Conservation (phyloP, 1,284 basidiomycete genomes). For the Ustilago nuda region DNA sequence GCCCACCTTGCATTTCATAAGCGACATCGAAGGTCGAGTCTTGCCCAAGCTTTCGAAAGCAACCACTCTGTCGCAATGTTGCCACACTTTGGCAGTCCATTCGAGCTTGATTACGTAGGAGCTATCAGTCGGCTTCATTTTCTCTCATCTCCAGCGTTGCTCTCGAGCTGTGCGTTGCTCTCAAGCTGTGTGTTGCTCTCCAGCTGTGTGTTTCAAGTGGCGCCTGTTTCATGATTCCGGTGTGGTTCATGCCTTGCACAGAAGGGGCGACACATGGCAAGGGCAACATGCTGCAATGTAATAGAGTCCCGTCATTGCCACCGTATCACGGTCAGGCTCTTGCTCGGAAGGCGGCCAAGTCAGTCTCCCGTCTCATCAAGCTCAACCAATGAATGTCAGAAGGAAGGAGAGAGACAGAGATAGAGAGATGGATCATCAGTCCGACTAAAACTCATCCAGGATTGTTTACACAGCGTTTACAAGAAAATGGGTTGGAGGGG, state of each 20-base stretch:
- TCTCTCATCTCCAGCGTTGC: no score
- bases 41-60: background rate
- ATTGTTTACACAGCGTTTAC: background rate
- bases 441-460: no score
- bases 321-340: background rate
- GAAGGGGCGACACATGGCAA: no score
- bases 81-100: background rate
- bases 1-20: background rate
- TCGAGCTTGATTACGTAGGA: background rate
- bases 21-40: background rate
- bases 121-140: no score
- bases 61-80: background rate
- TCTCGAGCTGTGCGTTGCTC: no score
- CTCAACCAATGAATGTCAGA: background rate
- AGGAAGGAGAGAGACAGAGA: background rate
- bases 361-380: background rate
- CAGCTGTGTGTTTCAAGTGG: no score
- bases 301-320: background rate
- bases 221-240: no score
- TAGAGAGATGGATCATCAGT: background rate
- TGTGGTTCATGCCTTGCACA: no score
- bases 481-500: background rate
- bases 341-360: background rate
- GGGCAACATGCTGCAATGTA: no score
- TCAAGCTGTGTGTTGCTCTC: no score